Evolutionary conservation across 169 alveolate genomes (phyloP).

Genomic region (Eimeria tenella): DNA sequence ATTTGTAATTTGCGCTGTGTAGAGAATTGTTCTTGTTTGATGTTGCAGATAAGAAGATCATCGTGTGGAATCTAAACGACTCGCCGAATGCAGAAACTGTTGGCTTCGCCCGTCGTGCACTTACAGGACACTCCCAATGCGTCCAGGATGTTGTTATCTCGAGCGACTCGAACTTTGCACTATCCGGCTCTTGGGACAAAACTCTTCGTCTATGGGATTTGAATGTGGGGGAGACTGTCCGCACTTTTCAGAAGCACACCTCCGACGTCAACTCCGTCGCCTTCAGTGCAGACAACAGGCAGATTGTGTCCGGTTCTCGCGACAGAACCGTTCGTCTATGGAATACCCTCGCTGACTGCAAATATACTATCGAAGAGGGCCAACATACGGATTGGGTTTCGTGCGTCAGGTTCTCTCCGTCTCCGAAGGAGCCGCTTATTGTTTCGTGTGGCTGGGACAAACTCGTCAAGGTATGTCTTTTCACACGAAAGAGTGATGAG

Average conservation of each 20-base stretch:
- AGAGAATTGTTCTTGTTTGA: neutral
- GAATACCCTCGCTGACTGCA: constrained; percentile 99
- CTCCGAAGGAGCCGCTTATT: constrained; percentile 95
- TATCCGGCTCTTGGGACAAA: constrained; percentile 96
- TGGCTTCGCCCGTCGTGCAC: constrained; percentile 85
- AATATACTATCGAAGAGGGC: constrained; percentile 95
- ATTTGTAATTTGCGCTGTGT: too few relatives aligned
- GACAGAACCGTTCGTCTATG: constrained; percentile 98
- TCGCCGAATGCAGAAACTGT: constrained; percentile 72
- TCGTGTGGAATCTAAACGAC: constrained; percentile 80
- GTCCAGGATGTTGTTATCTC: constrained; percentile 95
- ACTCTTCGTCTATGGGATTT: constrained; percentile 96
- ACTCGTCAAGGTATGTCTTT: constrained; percentile 92
- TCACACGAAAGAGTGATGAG: neutral
- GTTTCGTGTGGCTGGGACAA: constrained; percentile 99
- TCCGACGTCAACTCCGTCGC: constrained; percentile 97
- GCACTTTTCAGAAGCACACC: constrained; percentile 95
- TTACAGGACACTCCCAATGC: constrained; percentile 95
- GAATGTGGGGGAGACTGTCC: constrained; percentile 93
- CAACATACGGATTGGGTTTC: constrained; percentile 99
- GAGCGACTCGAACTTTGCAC: constrained; percentile 95
- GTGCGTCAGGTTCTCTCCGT: constrained; percentile 97
- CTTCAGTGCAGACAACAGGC: constrained; percentile 98
- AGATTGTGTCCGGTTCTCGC: constrained; percentile 98
- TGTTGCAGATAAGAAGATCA: constrained; percentile 81